Conservation (phyloP, 257 asterid genomes). For the Plantago elongata region DNA sequence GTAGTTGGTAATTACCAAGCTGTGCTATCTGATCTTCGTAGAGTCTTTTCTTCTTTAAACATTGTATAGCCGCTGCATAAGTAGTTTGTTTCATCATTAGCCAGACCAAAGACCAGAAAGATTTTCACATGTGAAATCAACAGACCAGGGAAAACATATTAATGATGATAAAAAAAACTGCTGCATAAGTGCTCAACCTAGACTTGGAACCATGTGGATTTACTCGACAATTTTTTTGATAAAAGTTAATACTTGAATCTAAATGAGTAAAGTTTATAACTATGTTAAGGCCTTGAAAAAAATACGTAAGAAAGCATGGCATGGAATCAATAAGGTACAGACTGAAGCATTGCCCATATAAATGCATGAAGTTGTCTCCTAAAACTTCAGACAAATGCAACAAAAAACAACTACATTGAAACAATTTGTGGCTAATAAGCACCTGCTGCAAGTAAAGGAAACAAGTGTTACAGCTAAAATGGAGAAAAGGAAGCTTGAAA, state of each 20-base stretch:
- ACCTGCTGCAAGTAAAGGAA: neutral
- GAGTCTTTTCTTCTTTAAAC: constrained; percentile 77
- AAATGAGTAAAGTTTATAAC: no score
- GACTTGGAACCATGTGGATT: no score
- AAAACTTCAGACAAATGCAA: constrained; percentile 1
- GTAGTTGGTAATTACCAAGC: constrained; percentile 70
- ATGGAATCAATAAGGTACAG: no score
- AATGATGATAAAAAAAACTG: no score
- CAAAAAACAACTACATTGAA: neutral
- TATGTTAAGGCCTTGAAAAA: no score
- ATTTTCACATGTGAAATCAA: neutral
- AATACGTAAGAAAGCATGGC: no score
- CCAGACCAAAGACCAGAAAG: neutral
- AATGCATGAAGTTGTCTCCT: no score
- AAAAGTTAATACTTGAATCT: no score
- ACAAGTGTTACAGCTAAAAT: neutral
- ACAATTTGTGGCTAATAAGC: neutral
- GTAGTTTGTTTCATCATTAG: neutral
- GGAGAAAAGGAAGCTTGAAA: neutral
- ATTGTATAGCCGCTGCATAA: constrained; percentile 78
- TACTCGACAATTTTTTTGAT: no score
- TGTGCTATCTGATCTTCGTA: constrained; percentile 80
- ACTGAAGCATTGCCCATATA: no score
- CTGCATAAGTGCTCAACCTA: no score
- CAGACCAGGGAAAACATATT: no score